A percentile compares a stretch with the other conserved stretches of the same genome.
These are phyloP conservation scores for Pythium diclinum DNA, from an alignment of 352 stramenopile species.

Conservation along the genomic window DNA sequence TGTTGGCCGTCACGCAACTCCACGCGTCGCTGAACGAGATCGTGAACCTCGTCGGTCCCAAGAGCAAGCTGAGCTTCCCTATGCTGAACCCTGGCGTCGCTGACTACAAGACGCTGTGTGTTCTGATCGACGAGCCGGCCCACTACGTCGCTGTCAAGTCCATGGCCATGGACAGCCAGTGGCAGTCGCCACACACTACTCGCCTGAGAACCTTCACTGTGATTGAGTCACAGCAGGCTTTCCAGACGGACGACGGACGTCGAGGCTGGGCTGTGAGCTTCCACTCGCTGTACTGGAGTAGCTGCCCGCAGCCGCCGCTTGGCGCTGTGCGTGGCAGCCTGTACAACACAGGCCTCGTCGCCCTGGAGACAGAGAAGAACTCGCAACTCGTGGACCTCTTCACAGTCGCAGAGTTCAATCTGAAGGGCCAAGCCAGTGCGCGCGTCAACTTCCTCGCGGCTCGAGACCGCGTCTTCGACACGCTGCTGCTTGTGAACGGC, in stretches of 20 bases:
- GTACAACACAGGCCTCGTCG: slow-evolving; percentile 26
- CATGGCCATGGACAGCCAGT: slow-evolving; percentile 18
- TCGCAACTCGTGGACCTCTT: slow-evolving; percentile 18
- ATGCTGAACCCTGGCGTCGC: slow-evolving; percentile 22
- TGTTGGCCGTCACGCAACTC: slow-evolving; percentile 18
- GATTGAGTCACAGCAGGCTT: slow-evolving; percentile 19
- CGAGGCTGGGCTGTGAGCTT: slow-evolving; percentile 25
- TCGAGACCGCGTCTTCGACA: slow-evolving; percentile 11
- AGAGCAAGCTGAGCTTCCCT: slow-evolving; percentile 17
- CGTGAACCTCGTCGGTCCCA: slow-evolving; percentile 18
- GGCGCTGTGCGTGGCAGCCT: slow-evolving; percentile 24
- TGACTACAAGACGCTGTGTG: slow-evolving; percentile 15
- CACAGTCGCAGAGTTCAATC: slow-evolving; percentile 20
- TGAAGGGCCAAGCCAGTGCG: slow-evolving; percentile 17
- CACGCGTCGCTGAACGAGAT: slow-evolving; percentile 23
- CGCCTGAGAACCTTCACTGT: slow-evolving; percentile 16
- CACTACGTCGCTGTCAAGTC: slow-evolving; percentile 21
- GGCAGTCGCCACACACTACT: slow-evolving; percentile 9
- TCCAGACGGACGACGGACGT: slow-evolving; percentile 18
- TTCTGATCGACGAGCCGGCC: slow-evolving; percentile 12
- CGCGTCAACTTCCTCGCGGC: slow-evolving; percentile 3
- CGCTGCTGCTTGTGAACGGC: slow-evolving; percentile 13
- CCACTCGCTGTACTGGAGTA: slow-evolving; percentile 24
- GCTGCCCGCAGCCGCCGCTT: slow-evolving; percentile 8
- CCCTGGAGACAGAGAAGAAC: slow-evolving; percentile 9